Base-by-base conservation (phyloP, 208 protist genomes). In the Crithidia acanthocephali region DNA sequence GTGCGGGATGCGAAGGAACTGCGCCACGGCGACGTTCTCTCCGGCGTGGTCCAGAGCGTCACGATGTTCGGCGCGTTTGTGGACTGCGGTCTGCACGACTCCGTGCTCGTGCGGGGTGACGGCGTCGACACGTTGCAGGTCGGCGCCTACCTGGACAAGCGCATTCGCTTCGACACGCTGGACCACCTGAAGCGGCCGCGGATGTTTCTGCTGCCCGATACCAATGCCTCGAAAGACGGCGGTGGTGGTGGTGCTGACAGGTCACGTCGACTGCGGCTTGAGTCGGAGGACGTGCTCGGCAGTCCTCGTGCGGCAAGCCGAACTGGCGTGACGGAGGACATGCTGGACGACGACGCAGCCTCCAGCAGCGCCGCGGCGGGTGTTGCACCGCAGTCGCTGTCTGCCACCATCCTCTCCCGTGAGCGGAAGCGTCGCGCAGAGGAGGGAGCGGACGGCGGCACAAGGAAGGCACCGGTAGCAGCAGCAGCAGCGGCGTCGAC, bases 1-100 rank as follows among this genome's bases (percentile, higher is more conserved):
- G 72, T 88, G 11, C 37, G 28, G 28, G 67, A 86, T 52, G 62
- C 63, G 52, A 56, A 60, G 15, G 76, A 91, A 42, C 68, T 94
- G 5, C 72, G 78, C 53, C 28, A 53, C 6, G 91, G 91, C 27
- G 75, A 92, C 16, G 57, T 69, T 11, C 70, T 96, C 28, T 70
- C 60, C 20, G 91, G 91, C 25, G 74, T 93, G 6, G 85, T 96
- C 35, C 72, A 80, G 53, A 89, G 76, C 68, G 85, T 96, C 11
- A 93, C 87, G 13, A 85, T 88, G 47, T 96, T 96, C 68, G 91
- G 91, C 18, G 89, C 79, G 1, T 96, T 96, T 76, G 87, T 96
- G 8, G 88, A 96, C 78, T 88, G 81, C 53, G 91, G 91, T 22
- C 65, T 96, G 68, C 88, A 93, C 76, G 79, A 94, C 44, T 63